Conservation (phyloP, 306 rosid species). For the Vigna trinervia region DNA sequence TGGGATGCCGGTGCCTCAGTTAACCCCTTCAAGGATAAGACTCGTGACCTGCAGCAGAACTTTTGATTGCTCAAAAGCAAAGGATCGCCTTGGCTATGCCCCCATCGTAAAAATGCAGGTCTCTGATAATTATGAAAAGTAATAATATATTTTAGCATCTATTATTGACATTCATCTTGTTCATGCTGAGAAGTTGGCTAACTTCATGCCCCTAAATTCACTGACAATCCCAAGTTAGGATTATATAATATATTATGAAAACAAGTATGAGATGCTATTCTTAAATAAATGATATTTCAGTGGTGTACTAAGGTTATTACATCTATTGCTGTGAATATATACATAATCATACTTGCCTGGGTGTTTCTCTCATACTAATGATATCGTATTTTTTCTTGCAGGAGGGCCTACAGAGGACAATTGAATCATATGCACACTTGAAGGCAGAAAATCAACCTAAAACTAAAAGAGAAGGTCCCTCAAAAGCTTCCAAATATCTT, state of each 20-base stretch:
- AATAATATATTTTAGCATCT: slow-evolving; percentile 1
- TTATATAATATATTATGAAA: slow-evolving; percentile 28
- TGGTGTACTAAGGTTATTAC: slow-evolving; percentile 32
- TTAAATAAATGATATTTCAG: slow-evolving; percentile 30
- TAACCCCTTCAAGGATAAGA: slow-evolving; percentile 95
- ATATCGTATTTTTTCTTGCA: slow-evolving; percentile 53
- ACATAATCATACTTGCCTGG: slow-evolving; percentile 29
- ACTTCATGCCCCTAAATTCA: slow-evolving; percentile 23
- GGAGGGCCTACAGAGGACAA: slow-evolving; percentile 91
- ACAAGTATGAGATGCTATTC: slow-evolving; percentile 32
- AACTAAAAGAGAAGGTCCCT: slow-evolving; percentile 75
- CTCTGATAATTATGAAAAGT: slow-evolving; percentile 36
- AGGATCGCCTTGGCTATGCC: slow-evolving; percentile 77
- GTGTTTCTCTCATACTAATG: not conserved
- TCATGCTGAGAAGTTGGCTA: slow-evolving; percentile 32
- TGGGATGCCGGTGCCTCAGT: slow-evolving; percentile 97
- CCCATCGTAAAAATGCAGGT: slow-evolving; percentile 90
- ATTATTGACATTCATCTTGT: slow-evolving; percentile 13
- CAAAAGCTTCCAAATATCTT: slow-evolving; percentile 81
- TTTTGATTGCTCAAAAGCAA: slow-evolving; percentile 87
- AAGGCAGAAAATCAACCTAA: slow-evolving; percentile 66
- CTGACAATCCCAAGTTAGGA: slow-evolving; percentile 19
- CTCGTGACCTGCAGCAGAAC: slow-evolving; percentile 87
- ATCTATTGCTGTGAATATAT: slow-evolving; percentile 22
- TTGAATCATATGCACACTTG: slow-evolving; percentile 82